A percentile compares a stretch with the other conserved stretches of the same genome.
phyloP scores from a whole-genome alignment of 208 protist genomes.

The Trypanosoma avium region DNA sequence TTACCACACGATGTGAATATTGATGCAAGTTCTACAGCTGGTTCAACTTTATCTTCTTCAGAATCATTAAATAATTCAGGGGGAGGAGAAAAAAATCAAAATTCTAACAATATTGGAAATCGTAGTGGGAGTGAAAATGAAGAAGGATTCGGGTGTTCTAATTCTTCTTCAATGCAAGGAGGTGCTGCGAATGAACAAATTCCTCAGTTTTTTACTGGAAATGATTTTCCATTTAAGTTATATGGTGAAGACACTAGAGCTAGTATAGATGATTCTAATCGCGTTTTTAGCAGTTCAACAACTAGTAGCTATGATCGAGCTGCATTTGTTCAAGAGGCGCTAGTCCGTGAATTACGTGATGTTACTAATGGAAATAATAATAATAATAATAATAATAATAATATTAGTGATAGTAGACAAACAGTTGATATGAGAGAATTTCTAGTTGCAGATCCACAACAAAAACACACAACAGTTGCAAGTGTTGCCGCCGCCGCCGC shows the following conservation, averaged over 20 bases:
- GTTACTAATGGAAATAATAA: background rate
- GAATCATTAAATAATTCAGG: too few relatives aligned
- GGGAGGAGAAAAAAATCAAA: too few relatives aligned
- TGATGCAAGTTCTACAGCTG: background rate
- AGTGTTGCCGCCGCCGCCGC: constrained; percentile 20
- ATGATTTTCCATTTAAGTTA: constrained; percentile 39
- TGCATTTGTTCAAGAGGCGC: constrained; percentile 46
- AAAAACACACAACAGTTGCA: background rate
- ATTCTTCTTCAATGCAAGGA: too few relatives aligned
- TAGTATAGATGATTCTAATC: constrained; percentile 36
- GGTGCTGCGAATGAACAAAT: background rate
- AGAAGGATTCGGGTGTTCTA: too few relatives aligned
- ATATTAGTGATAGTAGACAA: background rate
- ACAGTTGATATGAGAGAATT: background rate
- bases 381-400: background rate
- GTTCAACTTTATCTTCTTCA: background rate
- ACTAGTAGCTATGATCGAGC: constrained; percentile 58
- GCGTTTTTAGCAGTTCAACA: constrained; percentile 49
- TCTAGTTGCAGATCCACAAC: background rate
- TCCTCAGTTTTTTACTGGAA: background rate
- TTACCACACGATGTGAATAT: background rate
- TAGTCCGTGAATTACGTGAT: constrained; percentile 33
- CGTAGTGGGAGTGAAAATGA: too few relatives aligned
- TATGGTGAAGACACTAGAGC: constrained; percentile 49
- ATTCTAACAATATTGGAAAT: too few relatives aligned